These are phyloP conservation scores for Colletotrichum sp. DNA, from an alignment of 2,329 filamentous ascomycete genomes.

Conservation along the genomic window DNA sequence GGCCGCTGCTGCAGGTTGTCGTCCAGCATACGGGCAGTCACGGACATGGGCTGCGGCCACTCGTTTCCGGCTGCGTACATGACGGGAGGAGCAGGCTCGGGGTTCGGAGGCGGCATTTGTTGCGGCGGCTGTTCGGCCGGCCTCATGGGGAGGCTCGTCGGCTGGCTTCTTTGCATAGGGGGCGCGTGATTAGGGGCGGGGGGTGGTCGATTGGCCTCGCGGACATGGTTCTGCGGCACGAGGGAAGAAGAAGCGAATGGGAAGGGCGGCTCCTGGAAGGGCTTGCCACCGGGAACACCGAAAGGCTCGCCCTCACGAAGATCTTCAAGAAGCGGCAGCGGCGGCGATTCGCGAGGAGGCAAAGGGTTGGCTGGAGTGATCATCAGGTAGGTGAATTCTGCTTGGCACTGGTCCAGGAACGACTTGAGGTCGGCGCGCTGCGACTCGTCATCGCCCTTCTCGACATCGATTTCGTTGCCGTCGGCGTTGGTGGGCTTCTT, in stretches of 20 bases:
- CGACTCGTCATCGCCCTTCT: slow-evolving; percentile 52
- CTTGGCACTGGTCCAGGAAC: slow-evolving; percentile 69
- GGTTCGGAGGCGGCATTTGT: slow-evolving; percentile 58
- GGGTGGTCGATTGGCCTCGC: slow-evolving; percentile 60
- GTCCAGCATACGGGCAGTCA: slow-evolving; percentile 33
- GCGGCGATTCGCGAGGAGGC: slow-evolving; percentile 68
- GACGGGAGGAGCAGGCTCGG: slow-evolving; percentile 47
- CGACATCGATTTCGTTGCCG: slow-evolving; percentile 48
- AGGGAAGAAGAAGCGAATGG: slow-evolving; percentile 26
- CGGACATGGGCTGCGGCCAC: slow-evolving; percentile 33
- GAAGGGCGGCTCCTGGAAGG: slow-evolving; percentile 28
- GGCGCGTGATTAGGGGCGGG: slow-evolving; percentile 65
- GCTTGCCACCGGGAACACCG: slow-evolving; percentile 47
- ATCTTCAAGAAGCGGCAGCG: slow-evolving; percentile 63
- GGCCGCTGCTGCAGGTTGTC: slow-evolving; percentile 33
- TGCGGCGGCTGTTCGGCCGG: slow-evolving; percentile 46
- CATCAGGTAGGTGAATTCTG: slow-evolving; percentile 73
- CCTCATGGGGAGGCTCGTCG: slow-evolving; percentile 37
- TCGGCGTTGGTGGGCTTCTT: slow-evolving; percentile 39
- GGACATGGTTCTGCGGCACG: slow-evolving; percentile 57
- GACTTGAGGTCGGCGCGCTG: slow-evolving; percentile 60
- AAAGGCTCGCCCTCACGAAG: slow-evolving; percentile 60
- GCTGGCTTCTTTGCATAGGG: slow-evolving; percentile 47
- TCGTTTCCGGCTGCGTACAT: slow-evolving; percentile 39
- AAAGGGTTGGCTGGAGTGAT: slow-evolving; percentile 69